phyloP scores from a whole-genome alignment of 23 red algal genomes.

The Gracilaria gracilis region DNA sequence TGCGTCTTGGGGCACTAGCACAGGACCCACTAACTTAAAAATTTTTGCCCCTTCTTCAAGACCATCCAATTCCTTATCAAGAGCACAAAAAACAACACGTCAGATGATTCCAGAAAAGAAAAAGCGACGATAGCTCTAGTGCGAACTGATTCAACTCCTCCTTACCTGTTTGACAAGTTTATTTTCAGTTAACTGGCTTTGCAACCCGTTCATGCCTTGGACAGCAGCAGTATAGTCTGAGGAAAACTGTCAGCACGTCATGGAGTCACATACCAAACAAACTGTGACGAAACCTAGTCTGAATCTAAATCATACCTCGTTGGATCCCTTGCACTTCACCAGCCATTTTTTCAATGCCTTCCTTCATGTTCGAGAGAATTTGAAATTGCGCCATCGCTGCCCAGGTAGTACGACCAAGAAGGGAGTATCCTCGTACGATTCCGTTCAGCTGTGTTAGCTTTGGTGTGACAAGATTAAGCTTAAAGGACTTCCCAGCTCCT shows the following conservation, averaged over 20 bases:
- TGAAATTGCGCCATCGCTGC: constrained; percentile 49
- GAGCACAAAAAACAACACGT: not conserved
- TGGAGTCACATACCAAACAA: not conserved
- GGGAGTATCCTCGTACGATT: not conserved
- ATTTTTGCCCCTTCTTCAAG: constrained; percentile 61
- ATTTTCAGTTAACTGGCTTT: constrained; percentile 75
- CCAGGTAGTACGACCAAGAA: not conserved
- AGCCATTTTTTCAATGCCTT: constrained; percentile 67
- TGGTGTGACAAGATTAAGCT: not conserved
- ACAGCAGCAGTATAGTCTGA: constrained; percentile 47
- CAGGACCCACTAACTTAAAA: constrained; percentile 73
- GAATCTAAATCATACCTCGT: constrained; percentile 40
- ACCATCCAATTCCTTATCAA: constrained; percentile 51
- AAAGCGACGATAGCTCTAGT: not conserved
- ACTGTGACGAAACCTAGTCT: not conserved
- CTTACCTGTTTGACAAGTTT: constrained; percentile 76
- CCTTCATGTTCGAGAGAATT: constrained; percentile 74
- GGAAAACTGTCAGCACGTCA: not conserved
- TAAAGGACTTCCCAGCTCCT: not conserved
- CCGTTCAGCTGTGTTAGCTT: not conserved
- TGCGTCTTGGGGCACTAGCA: constrained; percentile 65
- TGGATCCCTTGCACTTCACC: constrained; percentile 52
- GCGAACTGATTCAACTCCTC: not conserved
- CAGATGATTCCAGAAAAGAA: too few species aligned
- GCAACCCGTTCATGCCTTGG: constrained; percentile 47